Base-by-base conservation (phyloP, 129 eudicot species). In the Centaurea solstitialis region DNA sequence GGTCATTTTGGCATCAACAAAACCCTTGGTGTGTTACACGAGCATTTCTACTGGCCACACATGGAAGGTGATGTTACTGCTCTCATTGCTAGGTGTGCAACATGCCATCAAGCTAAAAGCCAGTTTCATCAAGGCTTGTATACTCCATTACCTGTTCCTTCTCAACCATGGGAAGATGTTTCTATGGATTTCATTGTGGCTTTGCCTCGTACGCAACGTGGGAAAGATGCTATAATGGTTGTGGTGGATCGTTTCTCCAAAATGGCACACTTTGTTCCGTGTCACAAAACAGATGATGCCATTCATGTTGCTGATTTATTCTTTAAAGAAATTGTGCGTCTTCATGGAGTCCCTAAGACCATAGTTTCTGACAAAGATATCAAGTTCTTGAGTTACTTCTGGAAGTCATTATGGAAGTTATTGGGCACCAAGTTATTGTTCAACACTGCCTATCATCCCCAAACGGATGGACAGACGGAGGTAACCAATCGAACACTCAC, bases 401-500 rank as follows among this genome's bases (percentile, higher is more conserved):
- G 53, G 53, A 43, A 43, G 12, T 43, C 3, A 9, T 43, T 43
- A 4, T 43, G 53, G 53, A 8, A 43, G 15, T 9, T 43, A 9
- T 43, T 8, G 1, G 53, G 53, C 53, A 9, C 53, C 5, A 70
- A 70, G 17, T 1, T 12, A 5, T 70, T 70, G 17, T 35, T 70
- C 18, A 17, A 8, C 64, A 53, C 5, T 10, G 40, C 72, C 0
- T 68, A 68, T 68, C 40, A 70, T 70, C 64, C 50, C 0, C 75
- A 35, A n/a, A n/a, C 28, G 24, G 26, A 70, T 70, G 75, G 76
- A 57, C 62, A 41, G 13, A 40, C 61, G 7, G 61, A 72, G 18
- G 74, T 70, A 70, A 70, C 74, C 5, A 40, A 70, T 33, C 50
- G 24, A 35, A 70, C 50, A 40, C 61, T 72, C 33, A 72, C 39